Conservation (phyloP, 1,139 yeast species). For the Candida tetrigidarum region DNA sequence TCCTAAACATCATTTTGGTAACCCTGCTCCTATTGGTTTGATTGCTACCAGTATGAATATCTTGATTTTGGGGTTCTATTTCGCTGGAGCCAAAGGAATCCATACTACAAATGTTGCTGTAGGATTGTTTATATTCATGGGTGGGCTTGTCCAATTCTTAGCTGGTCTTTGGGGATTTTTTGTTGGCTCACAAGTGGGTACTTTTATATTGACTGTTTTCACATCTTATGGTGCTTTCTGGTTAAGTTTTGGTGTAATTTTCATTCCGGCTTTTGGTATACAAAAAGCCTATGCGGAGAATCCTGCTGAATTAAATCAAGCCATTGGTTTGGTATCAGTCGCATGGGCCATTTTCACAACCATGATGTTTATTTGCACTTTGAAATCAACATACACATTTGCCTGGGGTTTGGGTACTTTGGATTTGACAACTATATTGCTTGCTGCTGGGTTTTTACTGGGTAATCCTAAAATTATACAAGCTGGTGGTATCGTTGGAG, state of each 20-base stretch:
- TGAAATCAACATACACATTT: slow-evolving; percentile 31
- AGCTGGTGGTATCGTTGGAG: background rate
- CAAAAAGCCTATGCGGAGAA: slow-evolving; percentile 52
- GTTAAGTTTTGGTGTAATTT: slow-evolving; percentile 43
- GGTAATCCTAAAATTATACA: background rate
- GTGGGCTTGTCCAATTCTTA: slow-evolving; percentile 50
- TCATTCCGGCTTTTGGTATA: slow-evolving; percentile 52
- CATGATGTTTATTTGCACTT: slow-evolving; percentile 40
- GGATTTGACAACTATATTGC: background rate
- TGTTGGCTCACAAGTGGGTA: slow-evolving; percentile 28
- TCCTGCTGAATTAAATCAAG: slow-evolving; percentile 32
- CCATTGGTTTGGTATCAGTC: slow-evolving; percentile 45
- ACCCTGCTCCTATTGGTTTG: slow-evolving; percentile 67
- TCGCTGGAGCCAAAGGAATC: slow-evolving; percentile 47
- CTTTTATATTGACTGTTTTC: slow-evolving; percentile 46
- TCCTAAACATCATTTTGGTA: slow-evolving; percentile 43
- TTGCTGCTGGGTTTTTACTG: background rate
- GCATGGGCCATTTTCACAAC: slow-evolving; percentile 53
- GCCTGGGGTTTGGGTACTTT: background rate
- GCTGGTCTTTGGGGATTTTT: slow-evolving; percentile 58
- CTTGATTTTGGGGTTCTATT: slow-evolving; percentile 47
- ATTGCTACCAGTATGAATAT: slow-evolving; percentile 57
- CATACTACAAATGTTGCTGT: slow-evolving; percentile 41
- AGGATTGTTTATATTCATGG: slow-evolving; percentile 47
- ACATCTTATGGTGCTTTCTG: slow-evolving; percentile 49